Percentiles rank a stretch among this genome's conserved stretches.
These are phyloP conservation scores for Vairimorpha ceranae DNA, from an alignment of 371 early-diverging fungal species.

Conservation along the genomic window DNA sequence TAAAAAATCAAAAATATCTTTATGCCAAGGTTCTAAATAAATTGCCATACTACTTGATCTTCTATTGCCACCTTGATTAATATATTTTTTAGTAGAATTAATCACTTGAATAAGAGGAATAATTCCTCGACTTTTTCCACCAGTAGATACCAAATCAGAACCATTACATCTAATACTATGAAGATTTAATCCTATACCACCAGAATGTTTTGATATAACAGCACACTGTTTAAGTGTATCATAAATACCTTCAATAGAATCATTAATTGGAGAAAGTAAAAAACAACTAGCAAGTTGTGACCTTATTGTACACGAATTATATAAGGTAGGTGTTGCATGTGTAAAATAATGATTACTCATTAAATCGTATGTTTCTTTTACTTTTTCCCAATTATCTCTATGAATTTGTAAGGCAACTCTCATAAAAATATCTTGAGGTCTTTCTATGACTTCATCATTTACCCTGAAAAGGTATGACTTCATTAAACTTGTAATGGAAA, in stretches of 20 bases:
- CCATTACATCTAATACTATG: slow-evolving; percentile 83
- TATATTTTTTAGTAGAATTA: slow-evolving; percentile 92
- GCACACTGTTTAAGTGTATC: slow-evolving; percentile 90
- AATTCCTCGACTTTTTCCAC: slow-evolving; percentile 90
- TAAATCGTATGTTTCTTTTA: slow-evolving; percentile 85
- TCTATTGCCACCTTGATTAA: slow-evolving; percentile 97
- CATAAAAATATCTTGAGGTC: slow-evolving; percentile 98
- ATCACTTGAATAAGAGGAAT: slow-evolving; percentile 93
- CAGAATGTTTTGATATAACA: slow-evolving; percentile 90
- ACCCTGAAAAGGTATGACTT: slow-evolving; percentile 78
- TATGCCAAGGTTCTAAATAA: slow-evolving; percentile 97
- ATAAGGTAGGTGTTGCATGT: slow-evolving; percentile 93
- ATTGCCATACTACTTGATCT: slow-evolving; percentile 96
- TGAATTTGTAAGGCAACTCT: slow-evolving; percentile 93
- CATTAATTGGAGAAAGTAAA: slow-evolving; percentile 75
- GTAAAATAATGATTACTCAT: slow-evolving; percentile 89
- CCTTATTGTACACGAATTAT: slow-evolving; percentile 88
- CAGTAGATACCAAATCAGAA: slow-evolving; percentile 88
- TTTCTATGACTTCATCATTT: slow-evolving; percentile 76
- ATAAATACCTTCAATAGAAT: slow-evolving; percentile 90
- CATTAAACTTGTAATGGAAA: slow-evolving; percentile 94
- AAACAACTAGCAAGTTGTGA: slow-evolving; percentile 93
- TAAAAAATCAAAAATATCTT: slow-evolving; percentile 91
- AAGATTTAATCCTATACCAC: slow-evolving; percentile 90
- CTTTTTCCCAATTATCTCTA: slow-evolving; percentile 77